These are phyloP conservation scores for Scopulariopsis brevicaulis DNA, from an alignment of 2,329 filamentous ascomycete genomes.

Conservation along the genomic window DNA sequence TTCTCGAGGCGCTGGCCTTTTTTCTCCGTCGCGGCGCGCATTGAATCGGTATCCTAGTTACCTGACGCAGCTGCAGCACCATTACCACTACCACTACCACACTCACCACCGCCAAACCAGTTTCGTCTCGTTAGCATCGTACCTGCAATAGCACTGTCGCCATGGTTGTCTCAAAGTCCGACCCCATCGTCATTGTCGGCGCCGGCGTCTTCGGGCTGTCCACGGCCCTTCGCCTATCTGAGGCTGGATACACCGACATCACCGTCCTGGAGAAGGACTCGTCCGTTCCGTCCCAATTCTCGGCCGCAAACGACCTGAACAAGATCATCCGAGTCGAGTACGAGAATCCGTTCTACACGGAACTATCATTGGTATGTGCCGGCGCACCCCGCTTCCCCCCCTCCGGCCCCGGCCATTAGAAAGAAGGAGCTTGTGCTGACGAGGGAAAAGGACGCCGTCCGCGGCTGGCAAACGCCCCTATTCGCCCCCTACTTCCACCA, in stretches of 20 bases:
- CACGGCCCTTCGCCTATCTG: constrained; percentile 51
- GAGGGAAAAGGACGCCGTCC: background rate
- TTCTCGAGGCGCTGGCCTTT: background rate
- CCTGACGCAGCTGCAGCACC: background rate
- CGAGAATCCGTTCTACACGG: constrained; percentile 43
- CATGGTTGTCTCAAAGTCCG: constrained; percentile 10
- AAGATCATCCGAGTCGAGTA: constrained; percentile 51
- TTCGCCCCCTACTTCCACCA: background rate
- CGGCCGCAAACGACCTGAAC: constrained; percentile 48
- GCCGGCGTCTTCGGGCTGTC: constrained; percentile 51
- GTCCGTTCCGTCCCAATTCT: constrained; percentile 27
- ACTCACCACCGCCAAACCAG: background rate
- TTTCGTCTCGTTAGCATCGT: background rate
- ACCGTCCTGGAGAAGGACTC: background rate
- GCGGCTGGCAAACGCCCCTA: background rate
- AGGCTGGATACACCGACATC: background rate
- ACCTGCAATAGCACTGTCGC: background rate
- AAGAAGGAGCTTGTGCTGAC: background rate
- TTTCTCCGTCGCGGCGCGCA: background rate
- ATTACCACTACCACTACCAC: background rate
- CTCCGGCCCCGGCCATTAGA: too few relatives aligned
- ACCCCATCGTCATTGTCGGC: constrained; percentile 55
- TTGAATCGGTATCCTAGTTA: background rate
- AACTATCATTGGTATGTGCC: constrained; percentile 30
- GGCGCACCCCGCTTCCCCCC: background rate